Evolutionary conservation across 257 asterid genomes (phyloP).

Genomic region (Lavandula angustifolia): DNA sequence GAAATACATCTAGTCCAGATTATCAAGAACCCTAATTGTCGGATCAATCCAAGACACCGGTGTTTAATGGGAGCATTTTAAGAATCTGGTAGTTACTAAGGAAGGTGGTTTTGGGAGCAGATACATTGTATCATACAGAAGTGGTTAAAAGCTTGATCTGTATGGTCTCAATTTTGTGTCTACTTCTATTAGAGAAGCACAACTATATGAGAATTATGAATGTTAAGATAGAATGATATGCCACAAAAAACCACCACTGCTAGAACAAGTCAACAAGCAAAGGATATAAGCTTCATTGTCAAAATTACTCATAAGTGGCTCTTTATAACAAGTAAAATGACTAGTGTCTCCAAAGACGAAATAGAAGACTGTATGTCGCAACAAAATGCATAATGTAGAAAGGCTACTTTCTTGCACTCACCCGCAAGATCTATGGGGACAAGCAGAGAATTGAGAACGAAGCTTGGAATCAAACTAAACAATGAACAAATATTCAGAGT

Average conservation of each 20-base stretch:
- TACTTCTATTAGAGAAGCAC: too few species aligned
- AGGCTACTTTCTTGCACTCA: constrained; percentile 2
- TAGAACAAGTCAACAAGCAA: too few species aligned
- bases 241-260: too few species aligned
- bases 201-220: too few species aligned
- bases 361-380: neutral
- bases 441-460: neutral
- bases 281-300: too few species aligned
- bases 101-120: constrained; percentile 18
- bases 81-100: constrained; percentile 15
- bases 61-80: constrained; percentile 25
- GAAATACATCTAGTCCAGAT: constrained; percentile 21
- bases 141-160: constrained; percentile 2
- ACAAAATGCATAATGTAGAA: neutral
- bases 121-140: constrained; percentile 16
- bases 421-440: neutral
- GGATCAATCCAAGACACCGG: neutral
- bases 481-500: constrained; percentile 12
- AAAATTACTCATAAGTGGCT: neutral
- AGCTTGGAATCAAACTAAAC: neutral
- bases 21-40: neutral
- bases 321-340: neutral
- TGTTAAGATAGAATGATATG: too few species aligned
- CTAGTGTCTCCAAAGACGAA: constrained; percentile 1
- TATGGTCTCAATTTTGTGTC: too few species aligned